Conservation (phyloP, 129 eudicot species). For the Flaveria bidentis region DNA sequence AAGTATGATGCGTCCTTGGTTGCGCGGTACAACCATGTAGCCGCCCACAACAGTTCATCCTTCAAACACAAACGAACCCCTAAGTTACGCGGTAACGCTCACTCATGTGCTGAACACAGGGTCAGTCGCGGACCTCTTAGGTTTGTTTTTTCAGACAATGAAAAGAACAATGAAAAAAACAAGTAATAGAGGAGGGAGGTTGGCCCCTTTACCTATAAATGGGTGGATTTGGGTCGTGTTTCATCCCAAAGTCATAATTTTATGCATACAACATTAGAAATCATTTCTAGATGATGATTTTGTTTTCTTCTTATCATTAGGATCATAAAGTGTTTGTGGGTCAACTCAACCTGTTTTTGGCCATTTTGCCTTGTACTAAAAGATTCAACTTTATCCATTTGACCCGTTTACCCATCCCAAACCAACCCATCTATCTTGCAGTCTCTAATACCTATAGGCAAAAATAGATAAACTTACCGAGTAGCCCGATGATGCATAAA, state of each 20-base stretch:
- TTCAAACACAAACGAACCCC: slow-evolving; percentile 15
- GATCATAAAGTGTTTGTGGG: neutral
- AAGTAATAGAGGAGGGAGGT: neutral
- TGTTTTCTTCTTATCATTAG: neutral
- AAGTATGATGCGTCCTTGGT: slow-evolving; percentile 67
- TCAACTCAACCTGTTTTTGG: neutral
- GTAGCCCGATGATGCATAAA: slow-evolving; percentile 79
- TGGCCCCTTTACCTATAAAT: neutral
- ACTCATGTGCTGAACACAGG: too few relatives aligned
- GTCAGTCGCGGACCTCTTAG: too few relatives aligned
- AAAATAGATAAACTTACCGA: slow-evolving; percentile 37
- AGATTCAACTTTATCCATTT: neutral
- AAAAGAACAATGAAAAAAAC: too few relatives aligned
- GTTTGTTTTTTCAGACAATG: too few relatives aligned
- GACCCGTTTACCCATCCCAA: neutral
- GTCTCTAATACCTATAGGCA: neutral
- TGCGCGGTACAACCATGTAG: slow-evolving; percentile 81
- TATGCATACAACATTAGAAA: neutral
- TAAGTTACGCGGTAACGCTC: too few relatives aligned
- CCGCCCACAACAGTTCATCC: slow-evolving; percentile 91
- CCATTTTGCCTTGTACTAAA: neutral
- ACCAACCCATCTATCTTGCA: neutral
- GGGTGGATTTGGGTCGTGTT: neutral
- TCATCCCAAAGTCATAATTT: neutral
- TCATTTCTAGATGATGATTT: neutral